These are phyloP conservation scores for Saccharomycopsis hybrid DNA, from an alignment of 1,139 yeast species.

Conservation along the genomic window DNA sequence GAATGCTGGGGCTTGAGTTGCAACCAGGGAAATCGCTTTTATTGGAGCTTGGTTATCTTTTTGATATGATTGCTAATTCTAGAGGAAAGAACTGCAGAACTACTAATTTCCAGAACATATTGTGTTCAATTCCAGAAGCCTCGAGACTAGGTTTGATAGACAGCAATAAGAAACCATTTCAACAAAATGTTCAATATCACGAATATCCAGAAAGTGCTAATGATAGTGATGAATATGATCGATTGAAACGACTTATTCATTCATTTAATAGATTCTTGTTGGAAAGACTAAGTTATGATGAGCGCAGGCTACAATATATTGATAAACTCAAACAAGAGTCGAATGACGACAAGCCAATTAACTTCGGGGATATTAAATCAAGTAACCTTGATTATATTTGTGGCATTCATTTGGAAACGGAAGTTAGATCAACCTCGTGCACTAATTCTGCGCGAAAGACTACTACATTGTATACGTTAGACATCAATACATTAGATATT, in stretches of 20 bases:
- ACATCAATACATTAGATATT: conserved; percentile 24
- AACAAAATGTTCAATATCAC: too few species aligned
- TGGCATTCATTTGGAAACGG: conserved; percentile 41
- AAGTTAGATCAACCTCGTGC: conserved; percentile 35
- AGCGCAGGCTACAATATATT: conserved; percentile 29
- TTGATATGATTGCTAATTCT: conserved; percentile 86
- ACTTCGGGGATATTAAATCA: background rate
- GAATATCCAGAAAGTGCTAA: too few species aligned
- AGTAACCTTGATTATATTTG: conserved; percentile 29
- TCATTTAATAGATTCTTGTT: conserved; percentile 56
- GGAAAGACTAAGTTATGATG: conserved; percentile 45
- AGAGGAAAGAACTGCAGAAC: conserved; percentile 64
- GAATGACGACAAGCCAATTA: background rate
- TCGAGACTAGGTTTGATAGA: conserved; percentile 46
- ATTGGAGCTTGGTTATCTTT: conserved; percentile 80
- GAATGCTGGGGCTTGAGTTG: too few species aligned
- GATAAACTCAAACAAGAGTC: conserved; percentile 9
- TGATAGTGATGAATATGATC: conserved; percentile 9
- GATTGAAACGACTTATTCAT: conserved; percentile 39
- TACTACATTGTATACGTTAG: conserved; percentile 35
- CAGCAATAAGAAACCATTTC: conserved; percentile 27
- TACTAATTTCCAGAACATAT: conserved; percentile 55
- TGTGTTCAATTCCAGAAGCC: conserved; percentile 43
- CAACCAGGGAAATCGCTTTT: conserved; percentile 43
- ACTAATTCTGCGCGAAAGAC: conserved; percentile 31